These are phyloP conservation scores for Magnusiomyces ingens DNA, from an alignment of 1,139 yeast genomes.

Conservation along the genomic window DNA sequence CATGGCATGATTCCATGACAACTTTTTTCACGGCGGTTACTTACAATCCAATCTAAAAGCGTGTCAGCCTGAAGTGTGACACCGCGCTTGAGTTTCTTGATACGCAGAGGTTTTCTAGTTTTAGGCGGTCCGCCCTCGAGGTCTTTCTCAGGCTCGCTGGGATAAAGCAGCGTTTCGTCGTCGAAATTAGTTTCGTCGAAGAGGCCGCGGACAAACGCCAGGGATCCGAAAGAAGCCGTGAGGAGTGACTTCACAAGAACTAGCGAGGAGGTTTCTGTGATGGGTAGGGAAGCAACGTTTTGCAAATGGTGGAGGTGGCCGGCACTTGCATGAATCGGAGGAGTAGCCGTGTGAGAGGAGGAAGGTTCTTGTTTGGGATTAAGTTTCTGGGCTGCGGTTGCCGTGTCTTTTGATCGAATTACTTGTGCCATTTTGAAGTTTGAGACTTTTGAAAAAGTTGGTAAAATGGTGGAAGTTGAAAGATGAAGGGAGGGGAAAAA, in stretches of 20 bases:
- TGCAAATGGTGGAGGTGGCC: background rate
- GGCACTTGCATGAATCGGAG: no score
- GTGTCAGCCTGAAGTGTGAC: constrained; percentile 11
- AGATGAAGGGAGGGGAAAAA: background rate
- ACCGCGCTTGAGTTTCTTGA: constrained; percentile 14
- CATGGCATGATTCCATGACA: no score
- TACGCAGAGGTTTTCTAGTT: constrained; percentile 5
- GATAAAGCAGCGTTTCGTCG: constrained; percentile 10
- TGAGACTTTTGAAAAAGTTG: background rate
- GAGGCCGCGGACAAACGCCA: constrained; percentile 14
- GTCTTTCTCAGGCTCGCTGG: background rate
- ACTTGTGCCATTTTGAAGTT: constrained; percentile 1
- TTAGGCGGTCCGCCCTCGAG: constrained; percentile 1
- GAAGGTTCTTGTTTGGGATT: background rate
- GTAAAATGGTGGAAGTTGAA: background rate
- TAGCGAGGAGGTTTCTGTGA: constrained; percentile 13
- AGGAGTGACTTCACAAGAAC: constrained; percentile 12
- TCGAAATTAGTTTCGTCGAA: constrained; percentile 12
- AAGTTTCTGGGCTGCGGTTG: background rate
- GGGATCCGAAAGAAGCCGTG: constrained; percentile 14
- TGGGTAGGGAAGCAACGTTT: background rate
- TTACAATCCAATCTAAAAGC: constrained; percentile 14
- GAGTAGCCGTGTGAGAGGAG: background rate
- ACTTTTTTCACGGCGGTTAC: constrained; percentile 3
- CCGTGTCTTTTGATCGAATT: background rate